Conservation (phyloP, 108 stramenopile species). For the Skeletonema grethae region DNA sequence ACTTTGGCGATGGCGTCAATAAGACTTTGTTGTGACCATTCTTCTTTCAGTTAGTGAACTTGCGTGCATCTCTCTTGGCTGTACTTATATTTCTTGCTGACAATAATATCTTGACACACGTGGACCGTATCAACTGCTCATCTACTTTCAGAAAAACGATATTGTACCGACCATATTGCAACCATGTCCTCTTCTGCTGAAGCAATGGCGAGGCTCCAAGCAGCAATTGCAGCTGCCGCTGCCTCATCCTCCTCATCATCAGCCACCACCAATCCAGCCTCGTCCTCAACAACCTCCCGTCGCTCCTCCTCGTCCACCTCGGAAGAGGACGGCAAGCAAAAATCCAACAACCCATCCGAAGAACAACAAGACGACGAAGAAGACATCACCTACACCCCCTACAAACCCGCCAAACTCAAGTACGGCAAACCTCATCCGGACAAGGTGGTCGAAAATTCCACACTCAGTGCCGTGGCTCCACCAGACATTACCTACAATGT, state of each 20-base stretch:
- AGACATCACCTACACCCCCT: constrained; percentile 31
- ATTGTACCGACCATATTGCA: not conserved
- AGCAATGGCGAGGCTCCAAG: not conserved
- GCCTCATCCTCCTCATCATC: not conserved
- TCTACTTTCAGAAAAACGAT: not conserved
- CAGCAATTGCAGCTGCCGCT: not conserved
- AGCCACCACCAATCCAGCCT: not conserved
- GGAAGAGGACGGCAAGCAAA: not conserved
- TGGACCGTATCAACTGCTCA: not conserved
- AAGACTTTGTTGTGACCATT: not conserved
- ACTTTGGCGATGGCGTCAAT: not conserved
- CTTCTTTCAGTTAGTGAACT: not conserved
- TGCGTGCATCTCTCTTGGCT: not conserved
- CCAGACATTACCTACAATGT: constrained; percentile 37
- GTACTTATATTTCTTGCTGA: not conserved
- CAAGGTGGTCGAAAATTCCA: constrained; percentile 43
- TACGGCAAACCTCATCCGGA: constrained; percentile 34
- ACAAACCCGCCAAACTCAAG: constrained; percentile 27
- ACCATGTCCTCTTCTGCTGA: not conserved
- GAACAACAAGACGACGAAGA: constrained; percentile 26
- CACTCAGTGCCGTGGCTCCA: constrained; percentile 26
- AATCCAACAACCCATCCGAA: not conserved
- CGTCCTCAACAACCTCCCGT: not conserved
- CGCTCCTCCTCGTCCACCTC: not conserved
- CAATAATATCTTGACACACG: too few relatives aligned